These are phyloP conservation scores for Firmiana major DNA, from an alignment of 345 rosid genomes.

Conservation along the genomic window DNA sequence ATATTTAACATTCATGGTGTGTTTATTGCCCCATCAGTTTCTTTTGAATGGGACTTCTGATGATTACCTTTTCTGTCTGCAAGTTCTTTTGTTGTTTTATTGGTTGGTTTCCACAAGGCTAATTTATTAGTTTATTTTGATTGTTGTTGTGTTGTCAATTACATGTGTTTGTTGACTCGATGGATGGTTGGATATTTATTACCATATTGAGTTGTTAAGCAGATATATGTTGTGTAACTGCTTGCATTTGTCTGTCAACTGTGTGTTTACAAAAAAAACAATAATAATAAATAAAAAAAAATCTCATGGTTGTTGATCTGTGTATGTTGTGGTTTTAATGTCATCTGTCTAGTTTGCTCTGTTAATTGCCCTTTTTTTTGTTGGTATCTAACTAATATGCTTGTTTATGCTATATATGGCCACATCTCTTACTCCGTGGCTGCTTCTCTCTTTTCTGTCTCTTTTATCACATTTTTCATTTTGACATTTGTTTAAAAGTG, in stretches of 20 bases:
- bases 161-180: not conserved
- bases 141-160: not conserved
- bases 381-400: not conserved
- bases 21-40: not conserved
- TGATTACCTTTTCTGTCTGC: not conserved
- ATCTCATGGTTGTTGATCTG: not conserved
- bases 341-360: not conserved
- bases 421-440: not conserved
- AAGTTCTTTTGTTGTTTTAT: not conserved
- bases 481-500: not conserved
- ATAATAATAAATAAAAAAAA: no score
- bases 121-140: not conserved
- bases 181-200: not conserved
- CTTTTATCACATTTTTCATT: not conserved
- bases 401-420: not conserved
- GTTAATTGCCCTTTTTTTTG: not conserved
- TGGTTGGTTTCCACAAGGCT: not conserved
- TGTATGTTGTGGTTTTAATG: not conserved
- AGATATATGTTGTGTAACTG: not conserved
- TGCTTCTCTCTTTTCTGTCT: not conserved
- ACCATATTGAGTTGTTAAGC: not conserved
- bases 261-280: not conserved
- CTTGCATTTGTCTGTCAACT: not conserved
- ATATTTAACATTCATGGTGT: not conserved
- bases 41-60: not conserved